Percentiles rank a stretch among this genome's conserved stretches.
Evolutionary conservation across 176 grass and related monocot species (phyloP).

Genomic region (Oropetium thomaeum): DNA sequence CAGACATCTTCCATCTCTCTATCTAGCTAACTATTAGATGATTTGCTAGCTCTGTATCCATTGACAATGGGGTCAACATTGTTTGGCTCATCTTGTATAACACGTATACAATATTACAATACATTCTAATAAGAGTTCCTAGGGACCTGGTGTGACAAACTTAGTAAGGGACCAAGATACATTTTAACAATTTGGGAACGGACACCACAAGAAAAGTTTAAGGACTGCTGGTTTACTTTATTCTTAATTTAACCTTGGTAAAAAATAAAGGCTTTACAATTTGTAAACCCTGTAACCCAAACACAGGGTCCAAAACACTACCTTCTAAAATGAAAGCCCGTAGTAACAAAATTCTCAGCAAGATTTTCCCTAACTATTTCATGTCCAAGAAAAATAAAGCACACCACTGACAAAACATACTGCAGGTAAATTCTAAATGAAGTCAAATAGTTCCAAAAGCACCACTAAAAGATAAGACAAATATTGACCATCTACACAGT

Average conservation of each 20-base stretch:
- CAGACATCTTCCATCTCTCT: no score
- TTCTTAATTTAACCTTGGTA: not conserved
- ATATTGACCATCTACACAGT: not conserved
- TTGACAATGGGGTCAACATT: no score
- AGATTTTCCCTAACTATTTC: not conserved
- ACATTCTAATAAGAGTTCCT: no score
- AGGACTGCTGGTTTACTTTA: no score
- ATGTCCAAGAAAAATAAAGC: not conserved
- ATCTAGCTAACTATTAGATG: no score
- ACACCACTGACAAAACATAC: not conserved
- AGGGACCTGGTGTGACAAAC: no score
- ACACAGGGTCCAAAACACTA: not conserved
- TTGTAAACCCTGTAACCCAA: not conserved
- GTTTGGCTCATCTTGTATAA: no score
- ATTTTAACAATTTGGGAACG: no score
- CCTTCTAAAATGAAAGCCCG: not conserved
- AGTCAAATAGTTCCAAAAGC: not conserved
- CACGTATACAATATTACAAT: no score
- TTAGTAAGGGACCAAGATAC: no score
- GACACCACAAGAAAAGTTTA: no score
- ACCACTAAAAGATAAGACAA: not conserved
- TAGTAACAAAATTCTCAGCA: not conserved
- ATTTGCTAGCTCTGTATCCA: no score
- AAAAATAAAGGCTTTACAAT: not conserved
- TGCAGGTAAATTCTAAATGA: not conserved